Evolutionary conservation across 2,329 filamentous ascomycete genomes (phyloP), one percentile per base, ranked within the genome.

Genomic region (Aspergillus aculeatinus): DNA sequence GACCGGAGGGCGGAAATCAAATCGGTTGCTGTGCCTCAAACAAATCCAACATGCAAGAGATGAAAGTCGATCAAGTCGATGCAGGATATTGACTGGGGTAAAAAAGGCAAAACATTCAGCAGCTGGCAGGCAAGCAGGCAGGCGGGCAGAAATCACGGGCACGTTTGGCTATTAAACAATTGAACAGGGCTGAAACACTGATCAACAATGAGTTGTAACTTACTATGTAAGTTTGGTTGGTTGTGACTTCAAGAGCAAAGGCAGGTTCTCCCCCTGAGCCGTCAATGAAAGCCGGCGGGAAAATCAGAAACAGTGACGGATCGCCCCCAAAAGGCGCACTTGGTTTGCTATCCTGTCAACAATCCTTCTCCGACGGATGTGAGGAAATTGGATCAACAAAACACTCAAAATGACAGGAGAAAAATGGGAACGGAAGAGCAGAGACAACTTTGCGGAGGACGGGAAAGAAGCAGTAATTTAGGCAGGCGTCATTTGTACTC

Each of bases 131-230:
- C 33, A 35, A 10, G 14, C 39, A 42, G 39, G 16, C 39, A 21
- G 52, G 42, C 52, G 16, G 53, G 53, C 42, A 21, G 25, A 19
- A 33, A 29, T n/a, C 39, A 29, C 52, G n/a, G 52, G 52, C 52
- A 55, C 52, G 53, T 55, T 55, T 55, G 53, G 53, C 53, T 42
- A 16, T 19, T 16, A 16, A 44, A 19, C 39, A 44, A 19, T 11
- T 11, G 12, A 21, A 47, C 53, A 55, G 52, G 53, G 42, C 53
- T 48, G 52, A 55, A 48, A 55, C 27, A 29, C 42, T 6, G 21
- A 31, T 21, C n/a, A 55, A 16, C 27, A 33, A 33, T 48, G 52
- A 39, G 23, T 23, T 27, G 27, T 29, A 9, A 29, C 27, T 29
- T 29, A 29, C 27, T 10, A 9, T 2, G 27, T 55, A 39, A 48